Evolutionary conservation across 129 eudicot genomes (phyloP).

Genomic region (Solidago caesia): DNA sequence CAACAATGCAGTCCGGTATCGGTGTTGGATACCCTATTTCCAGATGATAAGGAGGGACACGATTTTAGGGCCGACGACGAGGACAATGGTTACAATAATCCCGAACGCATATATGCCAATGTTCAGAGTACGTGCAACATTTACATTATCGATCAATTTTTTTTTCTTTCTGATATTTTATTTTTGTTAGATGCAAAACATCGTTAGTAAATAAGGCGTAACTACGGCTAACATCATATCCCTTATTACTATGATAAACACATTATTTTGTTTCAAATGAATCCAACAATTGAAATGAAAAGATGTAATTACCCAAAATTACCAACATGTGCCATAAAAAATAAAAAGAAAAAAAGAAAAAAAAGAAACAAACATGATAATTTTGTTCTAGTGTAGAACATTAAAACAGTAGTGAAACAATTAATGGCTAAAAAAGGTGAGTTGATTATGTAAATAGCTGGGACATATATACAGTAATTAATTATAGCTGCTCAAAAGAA

Average conservation of each 20-base stretch:
- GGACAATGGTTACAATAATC: conserved; percentile 36
- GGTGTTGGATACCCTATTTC: conserved; percentile 69
- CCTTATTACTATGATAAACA: no score
- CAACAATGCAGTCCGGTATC: conserved; percentile 93
- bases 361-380: no score
- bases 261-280: no score
- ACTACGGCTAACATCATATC: no score
- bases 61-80: conserved; percentile 32
- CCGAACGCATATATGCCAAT: conserved; percentile 63
- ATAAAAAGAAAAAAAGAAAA: no score
- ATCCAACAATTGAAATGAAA: no score
- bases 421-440: neutral
- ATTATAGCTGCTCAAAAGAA: neutral
- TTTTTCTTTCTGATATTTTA: neutral
- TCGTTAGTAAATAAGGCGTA: no score
- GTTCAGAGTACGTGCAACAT: conserved; percentile 67
- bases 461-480: neutral
- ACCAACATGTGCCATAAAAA: no score
- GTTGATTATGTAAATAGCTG: neutral
- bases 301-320: no score
- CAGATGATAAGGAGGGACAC: conserved; percentile 52
- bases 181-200: no score
- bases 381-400: neutral
- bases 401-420: neutral
- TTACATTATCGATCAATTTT: neutral